Conservation (phyloP, 257 asterid species). For the Ocimum tenuiflorum region DNA sequence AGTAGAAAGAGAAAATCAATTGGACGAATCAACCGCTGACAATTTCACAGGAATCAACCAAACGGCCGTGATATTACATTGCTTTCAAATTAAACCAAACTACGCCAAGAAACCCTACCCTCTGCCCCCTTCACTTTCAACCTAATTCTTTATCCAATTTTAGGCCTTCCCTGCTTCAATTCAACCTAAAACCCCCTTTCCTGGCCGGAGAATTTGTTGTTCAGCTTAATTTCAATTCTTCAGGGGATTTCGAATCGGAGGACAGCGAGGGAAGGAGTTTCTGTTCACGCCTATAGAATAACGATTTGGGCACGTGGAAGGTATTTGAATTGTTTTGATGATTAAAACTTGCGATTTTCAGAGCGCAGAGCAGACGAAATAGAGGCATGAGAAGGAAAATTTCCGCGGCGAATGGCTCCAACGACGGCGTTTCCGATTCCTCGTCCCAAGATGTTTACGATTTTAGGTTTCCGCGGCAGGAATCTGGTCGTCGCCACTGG, state of each 20-base stretch:
- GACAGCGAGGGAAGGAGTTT: neutral
- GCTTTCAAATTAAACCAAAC: neutral
- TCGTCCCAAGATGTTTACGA: constrained; percentile 46
- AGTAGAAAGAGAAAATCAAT: neutral
- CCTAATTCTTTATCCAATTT: constrained; percentile 12
- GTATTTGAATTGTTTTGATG: constrained; percentile 3
- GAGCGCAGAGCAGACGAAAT: constrained; percentile 47
- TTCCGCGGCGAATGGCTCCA: constrained; percentile 34
- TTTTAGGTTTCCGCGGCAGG: constrained; percentile 47
- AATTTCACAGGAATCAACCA: neutral
- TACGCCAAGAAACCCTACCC: neutral
- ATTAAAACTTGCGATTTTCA: constrained; percentile 30
- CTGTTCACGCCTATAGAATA: neutral
- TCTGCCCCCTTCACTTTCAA: neutral
- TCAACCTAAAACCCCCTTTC: neutral
- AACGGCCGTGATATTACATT: constrained; percentile 15
- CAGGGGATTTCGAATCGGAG: constrained; percentile 1
- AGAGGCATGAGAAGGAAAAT: constrained; percentile 44
- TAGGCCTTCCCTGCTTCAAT: neutral
- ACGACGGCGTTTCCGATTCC: constrained; percentile 38
- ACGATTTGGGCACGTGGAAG: constrained; percentile 2
- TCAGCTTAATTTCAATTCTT: constrained; percentile 9
- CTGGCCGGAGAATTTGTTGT: neutral
- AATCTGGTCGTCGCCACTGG: constrained; percentile 42
- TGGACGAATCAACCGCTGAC: neutral